Base-by-base conservation (phyloP, 305 asterid genomes). In the Fraxinus platypoda region DNA sequence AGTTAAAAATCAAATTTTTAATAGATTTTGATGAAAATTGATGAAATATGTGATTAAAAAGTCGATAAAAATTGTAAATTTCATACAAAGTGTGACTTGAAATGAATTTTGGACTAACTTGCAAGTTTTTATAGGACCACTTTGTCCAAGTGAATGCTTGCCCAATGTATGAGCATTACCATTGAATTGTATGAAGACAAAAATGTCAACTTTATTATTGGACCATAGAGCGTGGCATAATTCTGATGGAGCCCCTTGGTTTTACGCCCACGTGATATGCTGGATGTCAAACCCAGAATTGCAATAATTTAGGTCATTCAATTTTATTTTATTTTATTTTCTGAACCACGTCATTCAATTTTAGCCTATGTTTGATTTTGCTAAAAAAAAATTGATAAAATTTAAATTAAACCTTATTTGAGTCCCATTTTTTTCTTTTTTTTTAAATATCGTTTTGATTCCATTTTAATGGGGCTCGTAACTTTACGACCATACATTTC, bases 241-340 rank as follows among this genome's bases (percentile, higher is more conserved):
- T 17, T n/a, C 25, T n/a, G 64, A 52, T 1, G 64, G 64, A 52
- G 64, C 64, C 25, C 64, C 25, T 0, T 26, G 30, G 80, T 59
- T 82, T 74, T 70, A 43, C 82, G 82, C 83, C 59, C 77, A 66
- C 78, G 17, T 33, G 84, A 59, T 21, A 12, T 33, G 80, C 13
- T 26, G 81, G 57, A 25, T 8, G 21, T 49, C 21, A 49, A 49
- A 15, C 64, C 25, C 5, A 52, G 64, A 17, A 5, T 52, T 52
- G 23, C 8, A n/a, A 4, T 49, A 49, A 49, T 49, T 49, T 49
- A 49, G 1, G 59, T 1, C 7, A 49, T 43, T 43, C 54, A n/a
- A n/a, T n/a, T n/a, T n/a, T 12, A 43, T 43, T 15, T 41, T 11
- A 41, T 41, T 43, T 43, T 43, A 11, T 12, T 43, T 43, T 43